Evolutionary conservation across 2,329 filamentous ascomycete species (phyloP).

Genomic region (Colletotrichum costaricense): DNA sequence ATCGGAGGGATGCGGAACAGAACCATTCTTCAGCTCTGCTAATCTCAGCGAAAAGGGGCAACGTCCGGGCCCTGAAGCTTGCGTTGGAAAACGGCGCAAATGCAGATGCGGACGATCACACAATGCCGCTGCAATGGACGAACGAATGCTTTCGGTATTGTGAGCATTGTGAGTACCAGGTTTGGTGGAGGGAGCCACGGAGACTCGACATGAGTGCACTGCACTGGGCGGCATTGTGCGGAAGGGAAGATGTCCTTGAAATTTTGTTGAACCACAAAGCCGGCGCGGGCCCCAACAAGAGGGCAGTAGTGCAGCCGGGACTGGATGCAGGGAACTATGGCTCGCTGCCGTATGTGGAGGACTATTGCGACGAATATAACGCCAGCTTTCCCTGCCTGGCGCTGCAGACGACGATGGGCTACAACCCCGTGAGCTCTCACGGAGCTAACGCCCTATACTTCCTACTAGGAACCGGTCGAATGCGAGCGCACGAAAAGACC

Average conservation of each 20-base stretch:
- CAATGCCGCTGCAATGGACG: slow-evolving; percentile 33
- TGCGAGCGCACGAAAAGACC: not conserved
- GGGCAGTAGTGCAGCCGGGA: slow-evolving; percentile 16
- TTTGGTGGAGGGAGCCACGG: slow-evolving; percentile 31
- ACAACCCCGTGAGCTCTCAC: not conserved
- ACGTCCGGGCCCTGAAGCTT: slow-evolving; percentile 33
- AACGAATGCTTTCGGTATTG: slow-evolving; percentile 33
- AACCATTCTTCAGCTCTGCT: slow-evolving; percentile 31
- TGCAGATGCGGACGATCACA: slow-evolving; percentile 44
- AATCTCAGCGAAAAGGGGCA: slow-evolving; percentile 25
- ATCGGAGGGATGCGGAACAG: slow-evolving; percentile 18
- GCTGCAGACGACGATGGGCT: slow-evolving; percentile 14
- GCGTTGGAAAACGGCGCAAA: slow-evolving; percentile 49
- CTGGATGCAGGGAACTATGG: slow-evolving; percentile 26
- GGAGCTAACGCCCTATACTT: slow-evolving; percentile 32
- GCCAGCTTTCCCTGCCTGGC: slow-evolving; percentile 29
- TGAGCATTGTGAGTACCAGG: slow-evolving; percentile 31
- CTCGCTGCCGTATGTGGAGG: slow-evolving; percentile 26
- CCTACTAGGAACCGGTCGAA: slow-evolving; percentile 12
- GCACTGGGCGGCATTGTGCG: slow-evolving; percentile 31
- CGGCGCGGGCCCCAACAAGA: slow-evolving; percentile 1
- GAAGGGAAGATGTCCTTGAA: not conserved
- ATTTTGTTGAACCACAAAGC: not conserved
- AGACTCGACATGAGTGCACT: slow-evolving; percentile 27
- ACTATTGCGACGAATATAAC: slow-evolving; percentile 30